Evolutionary conservation across 2,329 filamentous ascomycete genomes (phyloP), one percentile per base, ranked within the genome.

Genomic region (Trichophyton rubrum): DNA sequence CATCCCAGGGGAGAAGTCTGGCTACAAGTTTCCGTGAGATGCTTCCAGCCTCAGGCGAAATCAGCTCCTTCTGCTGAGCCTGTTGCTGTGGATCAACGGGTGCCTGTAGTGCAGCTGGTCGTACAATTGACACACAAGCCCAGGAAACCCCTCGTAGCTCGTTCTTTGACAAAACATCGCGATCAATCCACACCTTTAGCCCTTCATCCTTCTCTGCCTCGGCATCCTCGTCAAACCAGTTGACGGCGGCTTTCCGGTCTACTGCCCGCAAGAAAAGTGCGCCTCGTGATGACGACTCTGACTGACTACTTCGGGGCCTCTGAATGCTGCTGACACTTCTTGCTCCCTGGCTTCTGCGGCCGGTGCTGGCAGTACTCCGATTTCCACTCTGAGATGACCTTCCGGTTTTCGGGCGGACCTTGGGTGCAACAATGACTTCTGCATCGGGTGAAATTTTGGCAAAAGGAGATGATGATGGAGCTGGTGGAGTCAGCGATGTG

Each of bases 401-500:
- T 2, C 84, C 78, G 38, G 80, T 76, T 71, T 89, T 90, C 47
- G 87, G 80, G 60, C 92, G 83, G 27, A 86, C 87, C 76, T 99
- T 99, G 0, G 93, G 93, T 2, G 93, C 93, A 62, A 99, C 93
- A 65, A 97, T 95, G 57, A 99, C 91, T 74, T 99, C 93, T 22
- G 92, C 92, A 70, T 97, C 90, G 0, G 91, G 88, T 0, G 89
- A 88, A 58, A 99, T 89, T 73, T 96, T 97, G 27, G 89, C 90
- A 70, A 99, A 99, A 0, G 89, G 81, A 1, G 84, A 81, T 56
- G 85, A 82, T 1, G 83, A 77, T 1, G 87, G 73, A 3, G 85
- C 84, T 0, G 84, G 78, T 0, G 93, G 93, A 1, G 87, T 84
- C n/a, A 99, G 78, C 1, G 89, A 90, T 5, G 89, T 84, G 7